These are phyloP conservation scores for Brassica rapa DNA, from an alignment of 345 rosid species.

Conservation along the genomic window DNA sequence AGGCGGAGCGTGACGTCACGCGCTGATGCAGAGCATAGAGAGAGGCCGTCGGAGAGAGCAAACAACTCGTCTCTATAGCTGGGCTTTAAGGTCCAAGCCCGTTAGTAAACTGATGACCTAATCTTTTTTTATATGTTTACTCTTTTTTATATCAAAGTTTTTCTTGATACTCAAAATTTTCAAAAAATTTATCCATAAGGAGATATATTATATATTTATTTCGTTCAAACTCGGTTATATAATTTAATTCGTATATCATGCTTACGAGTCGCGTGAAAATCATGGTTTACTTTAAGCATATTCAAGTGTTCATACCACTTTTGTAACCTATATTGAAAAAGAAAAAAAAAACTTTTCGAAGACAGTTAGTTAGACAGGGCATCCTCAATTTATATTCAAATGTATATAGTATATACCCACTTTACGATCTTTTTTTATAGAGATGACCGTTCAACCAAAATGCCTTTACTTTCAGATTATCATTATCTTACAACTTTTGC, in stretches of 20 bases:
- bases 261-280: background rate
- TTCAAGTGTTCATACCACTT: background rate
- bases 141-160: too few relatives aligned
- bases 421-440: too few relatives aligned
- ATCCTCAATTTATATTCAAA: background rate
- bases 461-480: too few relatives aligned
- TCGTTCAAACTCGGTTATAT: background rate
- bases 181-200: too few relatives aligned
- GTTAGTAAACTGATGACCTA: background rate
- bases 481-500: too few relatives aligned
- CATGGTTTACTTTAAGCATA: conserved; percentile 10
- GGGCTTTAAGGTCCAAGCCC: conserved; percentile 1
- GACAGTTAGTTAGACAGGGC: background rate
- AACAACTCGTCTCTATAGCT: conserved; percentile 1
- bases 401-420: too few relatives aligned
- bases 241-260: background rate
- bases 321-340: background rate
- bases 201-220: background rate
- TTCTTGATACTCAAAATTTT: too few relatives aligned
- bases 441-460: too few relatives aligned
- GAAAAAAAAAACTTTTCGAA: background rate
- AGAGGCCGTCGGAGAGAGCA: background rate
- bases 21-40: background rate
- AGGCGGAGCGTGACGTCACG: conserved; percentile 11
- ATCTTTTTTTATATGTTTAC: background rate